Conservation (phyloP, 2,329 filamentous ascomycete genomes). For the Cytospora leucostoma region DNA sequence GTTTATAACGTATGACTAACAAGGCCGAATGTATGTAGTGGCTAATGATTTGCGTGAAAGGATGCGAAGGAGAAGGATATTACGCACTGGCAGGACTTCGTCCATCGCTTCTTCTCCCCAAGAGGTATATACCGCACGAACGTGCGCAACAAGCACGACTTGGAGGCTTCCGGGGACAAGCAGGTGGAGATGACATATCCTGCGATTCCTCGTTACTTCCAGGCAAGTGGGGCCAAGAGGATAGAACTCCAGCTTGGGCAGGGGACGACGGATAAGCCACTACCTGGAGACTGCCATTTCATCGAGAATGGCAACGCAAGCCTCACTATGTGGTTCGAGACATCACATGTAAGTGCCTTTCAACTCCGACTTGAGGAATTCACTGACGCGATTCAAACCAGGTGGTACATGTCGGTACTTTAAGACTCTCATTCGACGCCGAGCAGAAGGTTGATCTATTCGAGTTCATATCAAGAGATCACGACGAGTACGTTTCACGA, state of each 20-base stretch:
- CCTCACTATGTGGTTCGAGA: constrained; percentile 87
- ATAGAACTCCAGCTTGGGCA: constrained; percentile 85
- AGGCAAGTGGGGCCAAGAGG: constrained; percentile 80
- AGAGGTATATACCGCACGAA: constrained; percentile 68
- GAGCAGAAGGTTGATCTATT: constrained; percentile 82
- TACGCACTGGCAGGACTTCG: constrained; percentile 77
- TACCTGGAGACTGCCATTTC: constrained; percentile 66
- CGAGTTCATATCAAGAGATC: constrained; percentile 73
- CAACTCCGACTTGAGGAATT: neutral
- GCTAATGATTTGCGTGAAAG: constrained; percentile 36
- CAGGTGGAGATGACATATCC: constrained; percentile 84
- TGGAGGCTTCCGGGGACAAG: constrained; percentile 54
- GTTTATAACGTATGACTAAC: constrained; percentile 30
- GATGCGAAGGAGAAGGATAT: constrained; percentile 64
- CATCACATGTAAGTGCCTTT: constrained; percentile 69
- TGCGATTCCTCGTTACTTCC: constrained; percentile 84
- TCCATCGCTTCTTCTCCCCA: constrained; percentile 77
- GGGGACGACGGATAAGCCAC: constrained; percentile 53
- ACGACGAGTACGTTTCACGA: constrained; percentile 83
- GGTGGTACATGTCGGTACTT: constrained; percentile 54
- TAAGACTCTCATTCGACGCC: constrained; percentile 77
- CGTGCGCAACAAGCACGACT: constrained; percentile 23
- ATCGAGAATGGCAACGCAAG: constrained; percentile 77
- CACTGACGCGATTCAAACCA: constrained; percentile 1
- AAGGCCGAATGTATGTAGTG: neutral